Base-by-base conservation (phyloP, 805 yeast species). In the Teunomyces cretensis region DNA sequence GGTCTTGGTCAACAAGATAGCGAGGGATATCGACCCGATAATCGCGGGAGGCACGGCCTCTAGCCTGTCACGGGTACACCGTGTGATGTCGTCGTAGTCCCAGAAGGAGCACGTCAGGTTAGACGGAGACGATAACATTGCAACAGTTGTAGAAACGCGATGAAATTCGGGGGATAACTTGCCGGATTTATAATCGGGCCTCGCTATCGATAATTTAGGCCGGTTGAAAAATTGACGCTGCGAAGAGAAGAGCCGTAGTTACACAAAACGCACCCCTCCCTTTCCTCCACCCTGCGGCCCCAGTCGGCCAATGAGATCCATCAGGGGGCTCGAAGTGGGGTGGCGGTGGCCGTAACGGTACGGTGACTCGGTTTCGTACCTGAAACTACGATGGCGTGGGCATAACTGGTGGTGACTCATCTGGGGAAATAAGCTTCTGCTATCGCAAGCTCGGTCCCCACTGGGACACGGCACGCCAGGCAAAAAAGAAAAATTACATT, bases 31-130 rank as follows among this genome's bases (percentile, higher is more conserved):
- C 1, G 66, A 55, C 4, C 67, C 61, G 3, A 65, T 43, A 3
- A 67, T 44, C 8, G 69, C 43, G 0, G 75, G 68, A 2, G 63
- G 50, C 39, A 61, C 55, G 27, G 60, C 61, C 45, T 74, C 73
- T 31, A 80, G 55, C 48, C 63, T 59, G 55, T 66, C 63, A 39
- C 82, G 68, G 4, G 77, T 77, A 55, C 85, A 80, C 12, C 57
- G 56, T 1, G 84, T 76, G 33, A 84, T 57, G 58, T 84, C 89
- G 55, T 84, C 89, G 47, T 74, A 79, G 49, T 69, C 64, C 88
- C 89, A 84, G 50, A 60, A 45, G 33, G 49, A 47, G 56, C 64
- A 47, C 16, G 48, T 43, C 37, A 37, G 41, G 28, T 28, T 43
- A 27, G 33, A 32, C 44, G 28, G 38, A 19, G 12, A 14, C 22